Conservation (phyloP, 306 rosid genomes). For the Citrullus mucosospermus region DNA sequence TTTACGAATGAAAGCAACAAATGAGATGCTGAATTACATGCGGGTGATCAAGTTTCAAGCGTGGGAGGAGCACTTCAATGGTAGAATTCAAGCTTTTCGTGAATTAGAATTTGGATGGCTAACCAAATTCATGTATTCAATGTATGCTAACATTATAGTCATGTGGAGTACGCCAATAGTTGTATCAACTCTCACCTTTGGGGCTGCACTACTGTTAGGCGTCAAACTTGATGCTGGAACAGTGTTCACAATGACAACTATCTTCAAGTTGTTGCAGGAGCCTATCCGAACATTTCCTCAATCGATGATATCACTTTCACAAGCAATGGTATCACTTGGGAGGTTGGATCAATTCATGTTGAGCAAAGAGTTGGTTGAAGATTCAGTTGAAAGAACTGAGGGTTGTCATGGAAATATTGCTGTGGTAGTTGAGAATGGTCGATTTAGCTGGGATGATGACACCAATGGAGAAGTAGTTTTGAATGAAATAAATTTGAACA, state of each 20-base stretch:
- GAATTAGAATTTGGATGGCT: constrained; percentile 60
- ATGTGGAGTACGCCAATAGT: constrained; percentile 82
- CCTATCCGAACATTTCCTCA: constrained; percentile 88
- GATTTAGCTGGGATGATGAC: constrained; percentile 57
- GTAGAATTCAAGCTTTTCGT: constrained; percentile 47
- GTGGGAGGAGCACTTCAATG: constrained; percentile 67
- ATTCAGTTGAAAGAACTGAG: constrained; percentile 8
- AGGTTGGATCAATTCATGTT: constrained; percentile 55
- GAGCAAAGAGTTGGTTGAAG: constrained; percentile 21
- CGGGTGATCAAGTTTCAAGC: constrained; percentile 71
- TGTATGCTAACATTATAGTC: constrained; percentile 60
- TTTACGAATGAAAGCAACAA: constrained; percentile 61
- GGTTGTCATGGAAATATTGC: constrained; percentile 20
- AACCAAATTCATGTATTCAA: constrained; percentile 46
- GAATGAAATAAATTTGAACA: constrained; percentile 24
- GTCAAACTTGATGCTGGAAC: constrained; percentile 59
- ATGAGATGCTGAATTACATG: constrained; percentile 72
- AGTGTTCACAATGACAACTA: constrained; percentile 73
- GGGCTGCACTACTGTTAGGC: constrained; percentile 42
- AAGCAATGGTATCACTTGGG: constrained; percentile 71
- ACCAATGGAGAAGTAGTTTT: constrained; percentile 28
- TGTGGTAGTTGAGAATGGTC: constrained; percentile 42
- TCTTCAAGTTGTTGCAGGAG: constrained; percentile 75
- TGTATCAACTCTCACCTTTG: constrained; percentile 72
- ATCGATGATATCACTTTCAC: constrained; percentile 73